A percentile compares a stretch with the other conserved stretches of the same genome.
phyloP scores from a whole-genome alignment of 495 filamentous ascomycete genomes.

The Talaromyces thailandensis region DNA sequence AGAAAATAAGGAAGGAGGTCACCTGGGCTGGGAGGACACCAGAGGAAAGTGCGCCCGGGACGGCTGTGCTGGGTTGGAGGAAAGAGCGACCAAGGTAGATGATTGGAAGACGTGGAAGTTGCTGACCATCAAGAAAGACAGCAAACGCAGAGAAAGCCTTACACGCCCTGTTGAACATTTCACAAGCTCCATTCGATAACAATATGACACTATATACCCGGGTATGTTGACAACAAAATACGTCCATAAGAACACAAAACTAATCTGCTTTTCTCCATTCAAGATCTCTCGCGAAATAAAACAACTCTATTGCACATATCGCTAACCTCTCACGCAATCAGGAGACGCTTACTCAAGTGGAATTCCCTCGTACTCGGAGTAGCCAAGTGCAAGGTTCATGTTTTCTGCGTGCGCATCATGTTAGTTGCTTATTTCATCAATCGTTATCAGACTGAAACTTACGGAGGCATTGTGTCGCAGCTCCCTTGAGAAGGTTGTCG shows the following conservation, averaged over 20 bases:
- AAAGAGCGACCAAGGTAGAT: background rate
- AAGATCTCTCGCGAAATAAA: background rate
- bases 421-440: background rate
- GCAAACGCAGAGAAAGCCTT: background rate
- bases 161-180: background rate
- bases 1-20: background rate
- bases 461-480: slow-evolving; percentile 92
- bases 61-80: background rate
- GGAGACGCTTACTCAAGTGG: slow-evolving; percentile 46
- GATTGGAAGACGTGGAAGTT: too few species aligned
- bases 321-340: background rate
- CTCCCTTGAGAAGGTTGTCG: slow-evolving; percentile 94
- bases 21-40: background rate
- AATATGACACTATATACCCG: slow-evolving; percentile 5
- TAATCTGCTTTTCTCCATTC: background rate
- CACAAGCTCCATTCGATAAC: slow-evolving; percentile 4
- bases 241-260: background rate
- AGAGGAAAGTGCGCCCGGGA: background rate
- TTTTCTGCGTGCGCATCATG: slow-evolving; percentile 53
- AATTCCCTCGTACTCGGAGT: slow-evolving; percentile 88
- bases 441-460: slow-evolving; percentile 28
- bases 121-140: background rate
- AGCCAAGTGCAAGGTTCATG: slow-evolving; percentile 93
- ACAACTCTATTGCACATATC: slow-evolving; percentile 1
- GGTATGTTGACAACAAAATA: slow-evolving; percentile 4